A percentile compares a stretch with the other conserved stretches of the same genome.
Conservation (phyloP, 192 early-diverging fungal genomes). For the Backusella mclennaniae region DNA sequence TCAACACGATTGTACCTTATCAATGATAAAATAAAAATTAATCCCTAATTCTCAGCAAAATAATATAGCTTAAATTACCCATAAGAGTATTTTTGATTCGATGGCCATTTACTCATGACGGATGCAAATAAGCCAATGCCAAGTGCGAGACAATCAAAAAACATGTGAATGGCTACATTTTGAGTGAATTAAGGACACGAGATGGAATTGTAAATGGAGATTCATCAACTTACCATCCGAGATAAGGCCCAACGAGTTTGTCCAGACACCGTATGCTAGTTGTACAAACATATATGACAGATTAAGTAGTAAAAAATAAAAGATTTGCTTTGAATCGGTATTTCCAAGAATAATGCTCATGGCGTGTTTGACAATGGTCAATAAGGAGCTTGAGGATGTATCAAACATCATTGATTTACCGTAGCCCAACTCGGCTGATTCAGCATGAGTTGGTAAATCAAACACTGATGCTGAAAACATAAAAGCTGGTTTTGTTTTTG, state of each 20-base stretch:
- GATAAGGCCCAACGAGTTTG: constrained; percentile 86
- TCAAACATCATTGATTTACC: constrained; percentile 26
- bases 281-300: constrained; percentile 92
- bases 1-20: constrained; percentile 87
- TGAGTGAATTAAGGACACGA: not conserved
- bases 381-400: constrained; percentile 4
- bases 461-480: constrained; percentile 30
- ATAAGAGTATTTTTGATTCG: constrained; percentile 76
- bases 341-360: constrained; percentile 60
- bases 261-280: constrained; percentile 73
- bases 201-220: not conserved
- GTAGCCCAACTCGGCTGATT: constrained; percentile 36
- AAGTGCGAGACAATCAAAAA: constrained; percentile 94
- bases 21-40: not conserved
- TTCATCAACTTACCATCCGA: constrained; percentile 65
- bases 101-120: constrained; percentile 89
- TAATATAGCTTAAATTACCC: constrained; percentile 39
- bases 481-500: not conserved
- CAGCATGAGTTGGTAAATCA: constrained; percentile 31
- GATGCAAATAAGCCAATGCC: constrained; percentile 84
- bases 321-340: constrained; percentile 86
- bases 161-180: constrained; percentile 88
- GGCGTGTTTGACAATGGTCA: constrained; percentile 28
- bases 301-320: constrained; percentile 91
- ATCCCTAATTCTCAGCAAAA: not conserved